A percentile compares a stretch with the other conserved stretches of the same genome.
These are phyloP conservation scores for Tympanopsis confertula DNA, from an alignment of 2,329 filamentous ascomycete genomes.

Conservation along the genomic window DNA sequence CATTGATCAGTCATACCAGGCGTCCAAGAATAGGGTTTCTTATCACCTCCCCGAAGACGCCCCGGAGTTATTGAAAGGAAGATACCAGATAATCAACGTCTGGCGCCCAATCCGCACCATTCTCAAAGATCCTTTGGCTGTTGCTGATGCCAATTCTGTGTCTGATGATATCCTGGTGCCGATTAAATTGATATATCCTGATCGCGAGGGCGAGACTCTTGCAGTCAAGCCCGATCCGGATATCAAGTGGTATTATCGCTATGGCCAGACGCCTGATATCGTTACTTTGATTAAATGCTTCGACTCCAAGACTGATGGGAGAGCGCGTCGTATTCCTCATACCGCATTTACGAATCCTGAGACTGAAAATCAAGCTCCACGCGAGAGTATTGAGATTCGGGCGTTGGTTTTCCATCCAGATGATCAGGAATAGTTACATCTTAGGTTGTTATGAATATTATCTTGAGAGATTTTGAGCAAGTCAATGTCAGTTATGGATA, in stretches of 20 bases:
- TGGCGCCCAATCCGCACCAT: slow-evolving; percentile 39
- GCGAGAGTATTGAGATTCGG: slow-evolving; percentile 85
- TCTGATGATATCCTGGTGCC: slow-evolving; percentile 53
- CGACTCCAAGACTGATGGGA: slow-evolving; percentile 47
- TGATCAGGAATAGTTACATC: slow-evolving; percentile 19
- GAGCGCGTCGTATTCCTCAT: slow-evolving; percentile 50
- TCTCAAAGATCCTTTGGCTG: slow-evolving; percentile 37
- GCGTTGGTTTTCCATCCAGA: slow-evolving; percentile 61
- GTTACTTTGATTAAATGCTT: slow-evolving; percentile 69
- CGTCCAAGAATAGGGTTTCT: slow-evolving; percentile 24
- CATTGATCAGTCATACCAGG: slow-evolving; percentile 42
- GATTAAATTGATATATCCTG: slow-evolving; percentile 63
- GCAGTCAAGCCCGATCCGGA: slow-evolving; percentile 46
- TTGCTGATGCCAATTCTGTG: slow-evolving; percentile 47
- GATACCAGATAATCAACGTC: slow-evolving; percentile 72
- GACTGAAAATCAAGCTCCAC: slow-evolving; percentile 56
- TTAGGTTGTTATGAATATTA: no score
- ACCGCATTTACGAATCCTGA: slow-evolving; percentile 70
- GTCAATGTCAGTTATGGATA: no score
- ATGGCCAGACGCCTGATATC: slow-evolving; percentile 64
- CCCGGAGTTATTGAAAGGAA: slow-evolving; percentile 48
- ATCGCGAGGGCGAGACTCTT: slow-evolving; percentile 64
- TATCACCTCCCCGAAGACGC: slow-evolving; percentile 35
- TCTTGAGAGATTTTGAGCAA: no score
- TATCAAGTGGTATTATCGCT: slow-evolving; percentile 72